Base-by-base conservation (phyloP, 2,329 filamentous ascomycete species). In the Venturia aucupariae region DNA sequence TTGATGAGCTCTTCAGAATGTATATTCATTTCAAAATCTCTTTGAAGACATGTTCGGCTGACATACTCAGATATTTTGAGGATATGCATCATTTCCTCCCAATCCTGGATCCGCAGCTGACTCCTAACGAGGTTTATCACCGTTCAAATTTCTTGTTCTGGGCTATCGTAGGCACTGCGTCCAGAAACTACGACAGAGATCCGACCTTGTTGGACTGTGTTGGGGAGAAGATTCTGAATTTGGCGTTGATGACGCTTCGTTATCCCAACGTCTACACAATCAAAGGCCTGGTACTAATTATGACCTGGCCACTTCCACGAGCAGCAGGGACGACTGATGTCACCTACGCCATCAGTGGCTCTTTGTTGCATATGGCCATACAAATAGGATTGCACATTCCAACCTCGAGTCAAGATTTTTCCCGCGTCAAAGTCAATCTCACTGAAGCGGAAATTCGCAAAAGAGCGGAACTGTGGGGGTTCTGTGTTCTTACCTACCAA, bases 341-440 rank as follows among this genome's bases (percentile, higher is more conserved):
- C 27, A 72, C 70, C 0, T 78, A 76, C 35, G 71, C 75, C 0
- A 62, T 78, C 19, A 72, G 71, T 42, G 76, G 75, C 0, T 70
- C 74, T 61, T 64, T 78, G 15, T 59, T 78, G n/a, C 76, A 78
- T 60, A 71, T 76, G 59, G 76, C 76, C 15, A 78, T 78, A 74
- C 74, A 76, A 66, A 74, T 77, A 60, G 76, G 76, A 0, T 67
- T 78, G 8, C 76, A 78, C 65, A 74, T 77, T 8, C 76, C 76
- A 0, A 73, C 76, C 67, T 75, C 75, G 3, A 75, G 74, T 63
- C 75, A 78, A 62, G 76, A 78, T 35, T 78, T 78, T 62, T 73
- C 72, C 13, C 72, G 72, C 44, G 69, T 71, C 17, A 75, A 72
- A 46, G 42, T 65, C 22, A 60, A 64, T 30, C 27, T 65, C 8